Percentiles rank a stretch among this genome's conserved stretches.
Conservation (phyloP, 2,329 filamentous ascomycete species). For the Beauveria brongniartii region DNA sequence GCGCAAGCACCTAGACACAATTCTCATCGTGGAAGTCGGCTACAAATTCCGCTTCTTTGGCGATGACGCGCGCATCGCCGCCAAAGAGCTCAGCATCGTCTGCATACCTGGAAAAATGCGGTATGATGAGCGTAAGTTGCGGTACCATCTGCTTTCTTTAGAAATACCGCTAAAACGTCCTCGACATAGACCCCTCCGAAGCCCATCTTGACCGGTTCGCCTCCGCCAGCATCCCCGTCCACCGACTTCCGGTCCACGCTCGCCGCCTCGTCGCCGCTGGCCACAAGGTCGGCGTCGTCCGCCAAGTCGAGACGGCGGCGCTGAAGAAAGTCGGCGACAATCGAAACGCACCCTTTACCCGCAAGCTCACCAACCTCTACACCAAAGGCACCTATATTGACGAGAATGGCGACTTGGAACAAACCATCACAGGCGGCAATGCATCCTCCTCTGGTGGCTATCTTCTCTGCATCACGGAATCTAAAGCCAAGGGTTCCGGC, state of each 20-base stretch:
- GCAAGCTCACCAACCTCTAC: constrained; percentile 92
- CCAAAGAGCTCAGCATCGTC: constrained; percentile 86
- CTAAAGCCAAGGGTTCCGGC: constrained; percentile 66
- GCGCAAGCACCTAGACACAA: constrained; percentile 76
- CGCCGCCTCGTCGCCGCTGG: constrained; percentile 88
- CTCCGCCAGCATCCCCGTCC: constrained; percentile 90
- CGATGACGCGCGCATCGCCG: constrained; percentile 82
- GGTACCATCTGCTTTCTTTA: not conserved
- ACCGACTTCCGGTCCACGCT: constrained; percentile 84
- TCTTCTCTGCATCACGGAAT: constrained; percentile 84
- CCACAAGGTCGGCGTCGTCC: constrained; percentile 90
- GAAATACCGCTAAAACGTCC: constrained; percentile 3
- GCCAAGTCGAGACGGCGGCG: constrained; percentile 90
- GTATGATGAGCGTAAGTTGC: constrained; percentile 71
- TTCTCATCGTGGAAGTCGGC: constrained; percentile 89
- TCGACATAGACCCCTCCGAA: constrained; percentile 63
- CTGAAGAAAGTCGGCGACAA: constrained; percentile 95
- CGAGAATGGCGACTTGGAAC: constrained; percentile 73
- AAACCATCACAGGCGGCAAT: constrained; percentile 30
- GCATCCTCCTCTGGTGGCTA: constrained; percentile 67
- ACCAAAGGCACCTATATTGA: constrained; percentile 98
- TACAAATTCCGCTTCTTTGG: constrained; percentile 98
- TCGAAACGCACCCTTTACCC: constrained; percentile 81
- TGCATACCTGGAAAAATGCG: constrained; percentile 94
- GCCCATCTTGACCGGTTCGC: constrained; percentile 88